These are phyloP conservation scores for Bjerkandera adusta DNA, from an alignment of 1,284 basidiomycete genomes.

Conservation along the genomic window DNA sequence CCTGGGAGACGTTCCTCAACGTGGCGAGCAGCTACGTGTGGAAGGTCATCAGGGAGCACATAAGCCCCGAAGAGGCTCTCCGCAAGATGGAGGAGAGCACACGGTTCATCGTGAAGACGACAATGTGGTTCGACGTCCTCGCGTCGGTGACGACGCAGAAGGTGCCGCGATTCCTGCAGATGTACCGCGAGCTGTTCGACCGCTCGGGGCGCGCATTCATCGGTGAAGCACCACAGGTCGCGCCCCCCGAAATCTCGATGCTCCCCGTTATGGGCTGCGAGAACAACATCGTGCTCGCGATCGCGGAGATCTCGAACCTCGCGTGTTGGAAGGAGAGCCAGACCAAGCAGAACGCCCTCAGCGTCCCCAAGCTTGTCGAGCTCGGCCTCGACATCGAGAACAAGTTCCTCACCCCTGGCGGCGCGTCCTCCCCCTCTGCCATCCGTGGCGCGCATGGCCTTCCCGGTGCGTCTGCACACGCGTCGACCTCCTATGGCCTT, in stretches of 20 bases:
- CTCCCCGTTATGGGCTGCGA: constrained; percentile 83
- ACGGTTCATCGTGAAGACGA: constrained; percentile 74
- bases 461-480: not conserved
- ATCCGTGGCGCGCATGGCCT: constrained; percentile 14
- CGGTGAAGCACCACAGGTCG: constrained; percentile 25
- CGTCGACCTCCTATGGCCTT: not conserved
- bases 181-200: constrained; percentile 57
- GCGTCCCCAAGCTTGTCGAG: constrained; percentile 54
- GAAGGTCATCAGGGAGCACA: constrained; percentile 39
- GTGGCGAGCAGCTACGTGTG: constrained; percentile 55
- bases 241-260: constrained; percentile 54
- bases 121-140: constrained; percentile 84
- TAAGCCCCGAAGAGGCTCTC: constrained; percentile 46
- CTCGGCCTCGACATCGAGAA: constrained; percentile 53
- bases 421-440: constrained; percentile 16
- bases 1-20: constrained; percentile 64
- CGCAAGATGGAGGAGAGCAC: constrained; percentile 41
- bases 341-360: constrained; percentile 41
- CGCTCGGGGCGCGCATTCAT: constrained; percentile 39
- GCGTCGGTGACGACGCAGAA: constrained; percentile 66
- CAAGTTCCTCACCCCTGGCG: constrained; percentile 28
- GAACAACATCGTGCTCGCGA: constrained; percentile 71
- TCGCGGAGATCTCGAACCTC: constrained; percentile 70
- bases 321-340: constrained; percentile 60
- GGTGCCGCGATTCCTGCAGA: constrained; percentile 52